Evolutionary conservation across 495 filamentous ascomycete species (phyloP).

Genomic region (Bryoglossum gracile): DNA sequence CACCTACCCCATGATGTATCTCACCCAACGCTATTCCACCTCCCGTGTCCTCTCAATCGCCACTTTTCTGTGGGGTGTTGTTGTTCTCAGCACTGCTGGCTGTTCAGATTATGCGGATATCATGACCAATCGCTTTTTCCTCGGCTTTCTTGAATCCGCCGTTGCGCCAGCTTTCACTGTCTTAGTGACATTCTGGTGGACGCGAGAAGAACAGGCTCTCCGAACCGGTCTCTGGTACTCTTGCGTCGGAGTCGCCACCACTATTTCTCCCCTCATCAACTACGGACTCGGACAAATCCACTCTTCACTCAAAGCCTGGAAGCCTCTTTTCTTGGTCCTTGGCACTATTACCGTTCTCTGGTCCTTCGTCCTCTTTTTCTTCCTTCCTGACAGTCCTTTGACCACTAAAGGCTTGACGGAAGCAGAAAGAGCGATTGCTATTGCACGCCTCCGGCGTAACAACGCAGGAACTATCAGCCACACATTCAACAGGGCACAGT

Average conservation of each 20-base stretch:
- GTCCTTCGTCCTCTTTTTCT: conserved; percentile 48
- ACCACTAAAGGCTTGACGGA: conserved; percentile 48
- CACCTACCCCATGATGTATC: conserved; percentile 40
- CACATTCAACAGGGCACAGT: conserved; percentile 48
- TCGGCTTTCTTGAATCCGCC: conserved; percentile 51
- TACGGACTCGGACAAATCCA: conserved; percentile 46
- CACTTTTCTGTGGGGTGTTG: conserved; percentile 23
- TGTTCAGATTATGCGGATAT: conserved; percentile 12
- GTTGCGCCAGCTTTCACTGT: conserved; percentile 32
- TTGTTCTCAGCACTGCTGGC: conserved; percentile 28
- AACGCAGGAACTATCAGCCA: conserved; percentile 59
- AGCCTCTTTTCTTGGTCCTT: conserved; percentile 41
- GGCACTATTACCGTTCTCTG: conserved; percentile 48
- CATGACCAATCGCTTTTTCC: conserved; percentile 42
- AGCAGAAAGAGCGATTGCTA: conserved; percentile 47
- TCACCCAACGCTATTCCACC: conserved; percentile 36
- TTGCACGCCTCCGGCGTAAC: conserved; percentile 50
- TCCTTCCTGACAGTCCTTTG: conserved; percentile 56
- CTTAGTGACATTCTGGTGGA: conserved; percentile 58
- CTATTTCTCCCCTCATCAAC: conserved; percentile 44
- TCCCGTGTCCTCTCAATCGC: conserved; percentile 34
- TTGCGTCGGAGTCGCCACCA: conserved; percentile 31
- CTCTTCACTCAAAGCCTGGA: conserved; percentile 37
- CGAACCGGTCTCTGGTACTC: conserved; percentile 36
- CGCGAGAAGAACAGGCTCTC: conserved; percentile 45